Conservation (phyloP, 345 rosid genomes). For the Eutrema japonicum region DNA sequence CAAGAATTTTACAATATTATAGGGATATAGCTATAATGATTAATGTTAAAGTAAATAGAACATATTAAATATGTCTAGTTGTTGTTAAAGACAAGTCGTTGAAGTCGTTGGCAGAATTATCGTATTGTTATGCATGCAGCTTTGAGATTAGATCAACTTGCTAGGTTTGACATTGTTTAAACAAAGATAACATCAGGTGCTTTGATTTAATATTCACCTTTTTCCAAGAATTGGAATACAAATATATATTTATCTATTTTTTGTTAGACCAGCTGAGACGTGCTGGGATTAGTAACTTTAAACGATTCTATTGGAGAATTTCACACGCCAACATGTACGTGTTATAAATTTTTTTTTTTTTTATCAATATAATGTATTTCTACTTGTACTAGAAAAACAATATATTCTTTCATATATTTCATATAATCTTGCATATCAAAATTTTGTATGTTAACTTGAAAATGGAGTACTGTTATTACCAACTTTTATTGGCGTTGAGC, state of each 20-base stretch:
- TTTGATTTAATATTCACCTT: not conserved
- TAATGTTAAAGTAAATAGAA: not conserved
- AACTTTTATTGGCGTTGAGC: not conserved
- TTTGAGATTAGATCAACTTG: slow-evolving; percentile 10
- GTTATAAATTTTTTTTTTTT: not conserved
- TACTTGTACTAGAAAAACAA: not conserved
- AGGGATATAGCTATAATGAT: not conserved
- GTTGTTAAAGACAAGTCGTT: slow-evolving; percentile 1
- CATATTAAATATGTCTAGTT: not conserved
- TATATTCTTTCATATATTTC: slow-evolving; percentile 1
- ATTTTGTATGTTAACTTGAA: not conserved
- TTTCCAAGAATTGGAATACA: not conserved
- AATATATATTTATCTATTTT: too few species aligned
- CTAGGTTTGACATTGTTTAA: not conserved
- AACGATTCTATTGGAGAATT: not conserved
- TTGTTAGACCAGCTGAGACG: not conserved
- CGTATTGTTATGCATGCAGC: not conserved
- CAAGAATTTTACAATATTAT: not conserved
- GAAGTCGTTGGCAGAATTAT: not conserved
- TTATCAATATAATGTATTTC: not conserved
- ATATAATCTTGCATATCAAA: not conserved
- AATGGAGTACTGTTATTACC: not conserved
- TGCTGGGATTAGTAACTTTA: not conserved
- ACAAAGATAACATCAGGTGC: slow-evolving; percentile 6
- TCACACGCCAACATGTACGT: not conserved